A percentile compares a stretch with the other conserved stretches of the same genome.
Conservation (phyloP, 163 green algal genomes). For the Scenedesmus sp. region DNA sequence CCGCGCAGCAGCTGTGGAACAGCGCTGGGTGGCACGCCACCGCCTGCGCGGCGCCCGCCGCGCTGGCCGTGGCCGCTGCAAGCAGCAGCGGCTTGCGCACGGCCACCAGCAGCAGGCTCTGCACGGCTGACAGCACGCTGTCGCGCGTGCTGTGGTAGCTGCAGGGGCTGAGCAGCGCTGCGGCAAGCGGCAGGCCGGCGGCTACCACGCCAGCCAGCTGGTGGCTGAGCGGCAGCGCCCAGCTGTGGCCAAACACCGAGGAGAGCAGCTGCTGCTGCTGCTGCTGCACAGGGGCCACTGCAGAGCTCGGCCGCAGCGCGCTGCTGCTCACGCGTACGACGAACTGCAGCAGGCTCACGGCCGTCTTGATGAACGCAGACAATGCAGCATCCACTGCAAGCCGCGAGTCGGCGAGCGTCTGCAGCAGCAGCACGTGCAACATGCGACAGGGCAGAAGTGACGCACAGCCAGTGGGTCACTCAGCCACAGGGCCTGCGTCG, state of each 20-base stretch:
- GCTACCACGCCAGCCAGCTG: background rate
- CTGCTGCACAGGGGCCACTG: background rate
- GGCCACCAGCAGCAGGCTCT: conserved; percentile 13
- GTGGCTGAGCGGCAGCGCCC: background rate
- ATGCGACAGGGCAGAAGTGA: background rate
- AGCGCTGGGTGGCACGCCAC: background rate
- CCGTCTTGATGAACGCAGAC: background rate
- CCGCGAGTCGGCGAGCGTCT: conserved; percentile 16
- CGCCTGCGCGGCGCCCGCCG: background rate
- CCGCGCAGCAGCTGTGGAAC: background rate
- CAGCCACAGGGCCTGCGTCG: too few species aligned
- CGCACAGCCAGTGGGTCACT: background rate
- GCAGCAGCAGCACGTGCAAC: background rate
- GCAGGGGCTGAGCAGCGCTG: background rate
- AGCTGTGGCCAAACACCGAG: background rate
- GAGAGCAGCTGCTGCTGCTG: background rate
- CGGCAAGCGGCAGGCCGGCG: conserved; percentile 1
- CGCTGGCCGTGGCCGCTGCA: background rate
- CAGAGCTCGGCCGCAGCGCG: background rate
- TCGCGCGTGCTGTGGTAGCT: background rate
- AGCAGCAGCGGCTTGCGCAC: conserved; percentile 28
- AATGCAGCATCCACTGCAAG: background rate
- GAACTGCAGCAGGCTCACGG: background rate
- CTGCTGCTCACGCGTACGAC: background rate
- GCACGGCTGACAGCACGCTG: background rate